A percentile compares a stretch with the other conserved stretches of the same genome.
Conservation (phyloP, 805 yeast genomes). For the Priceomyces fermenticarens region DNA sequence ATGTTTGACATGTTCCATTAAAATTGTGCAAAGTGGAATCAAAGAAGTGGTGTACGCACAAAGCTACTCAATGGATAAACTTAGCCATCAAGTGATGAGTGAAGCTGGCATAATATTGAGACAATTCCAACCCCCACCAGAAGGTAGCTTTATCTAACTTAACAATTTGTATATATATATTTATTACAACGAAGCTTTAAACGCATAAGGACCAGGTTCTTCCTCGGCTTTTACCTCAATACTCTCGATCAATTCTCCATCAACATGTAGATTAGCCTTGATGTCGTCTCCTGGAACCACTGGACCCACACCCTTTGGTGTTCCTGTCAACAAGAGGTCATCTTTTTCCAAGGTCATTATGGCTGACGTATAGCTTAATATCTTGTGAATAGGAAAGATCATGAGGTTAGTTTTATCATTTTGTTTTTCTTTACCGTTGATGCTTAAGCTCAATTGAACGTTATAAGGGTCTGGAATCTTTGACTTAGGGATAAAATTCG, state of each 20-base stretch:
- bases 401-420: conserved; percentile 74
- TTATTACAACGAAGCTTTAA: conserved; percentile 23
- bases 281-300: conserved; percentile 76
- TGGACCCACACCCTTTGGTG: conserved; percentile 96
- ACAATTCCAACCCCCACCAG: conserved; percentile 40
- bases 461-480: conserved; percentile 71
- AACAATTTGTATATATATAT: background rate
- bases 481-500: conserved; percentile 63
- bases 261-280: conserved; percentile 57
- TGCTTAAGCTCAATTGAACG: conserved; percentile 56
- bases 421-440: conserved; percentile 73
- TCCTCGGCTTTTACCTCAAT: conserved; percentile 53
- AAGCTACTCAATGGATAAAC: conserved; percentile 85
- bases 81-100: conserved; percentile 66
- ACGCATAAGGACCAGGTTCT: conserved; percentile 46
- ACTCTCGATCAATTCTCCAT: conserved; percentile 55
- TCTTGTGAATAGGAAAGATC: conserved; percentile 83
- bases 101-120: conserved; percentile 74
- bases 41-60: conserved; percentile 90
- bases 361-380: conserved; percentile 76
- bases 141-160: conserved; percentile 34
- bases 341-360: conserved; percentile 90
- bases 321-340: conserved; percentile 90
- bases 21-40: conserved; percentile 91
- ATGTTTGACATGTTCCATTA: conserved; percentile 91